Evolutionary conservation across 2,329 filamentous ascomycete genomes (phyloP).

Genomic region (Pseudocercospora pini-densiflorae): DNA sequence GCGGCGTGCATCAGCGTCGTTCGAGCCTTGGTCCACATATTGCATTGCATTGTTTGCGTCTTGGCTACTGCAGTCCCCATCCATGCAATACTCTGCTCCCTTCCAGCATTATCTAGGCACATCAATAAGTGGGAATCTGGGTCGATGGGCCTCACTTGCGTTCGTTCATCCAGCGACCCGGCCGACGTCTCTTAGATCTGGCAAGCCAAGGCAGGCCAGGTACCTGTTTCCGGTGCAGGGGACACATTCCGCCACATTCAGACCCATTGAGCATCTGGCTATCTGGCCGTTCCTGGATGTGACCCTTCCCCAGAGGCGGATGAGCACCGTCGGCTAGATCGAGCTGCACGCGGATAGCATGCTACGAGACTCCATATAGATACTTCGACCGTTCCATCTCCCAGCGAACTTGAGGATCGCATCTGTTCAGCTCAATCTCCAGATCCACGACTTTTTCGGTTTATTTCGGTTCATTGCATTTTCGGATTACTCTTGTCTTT

Average conservation of each 20-base stretch:
- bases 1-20: slow-evolving; percentile 12
- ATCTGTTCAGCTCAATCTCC: slow-evolving; percentile 25
- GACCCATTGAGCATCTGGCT: slow-evolving; percentile 16
- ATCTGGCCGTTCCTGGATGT: slow-evolving; percentile 11
- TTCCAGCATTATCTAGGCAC: slow-evolving; percentile 19
- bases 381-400: slow-evolving; percentile 25
- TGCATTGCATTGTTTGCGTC: slow-evolving; percentile 17
- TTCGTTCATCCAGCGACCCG: slow-evolving; percentile 22
- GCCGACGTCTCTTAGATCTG: slow-evolving; percentile 8
- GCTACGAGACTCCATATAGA: slow-evolving; percentile 28
- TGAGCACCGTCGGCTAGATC: slow-evolving; percentile 8
- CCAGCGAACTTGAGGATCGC: slow-evolving; percentile 15
- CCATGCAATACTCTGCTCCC: slow-evolving; percentile 18
- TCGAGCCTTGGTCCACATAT: slow-evolving; percentile 19
- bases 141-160: slow-evolving; percentile 22
- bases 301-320: slow-evolving; percentile 11
- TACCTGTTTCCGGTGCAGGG: slow-evolving; percentile 21
- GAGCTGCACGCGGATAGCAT: slow-evolving; percentile 15
- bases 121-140: slow-evolving; percentile 23
- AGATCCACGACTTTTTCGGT: slow-evolving; percentile 18
- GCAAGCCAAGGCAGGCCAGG: slow-evolving; percentile 10
- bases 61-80: slow-evolving; percentile 19
- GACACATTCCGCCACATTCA: slow-evolving; percentile 16
- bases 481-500: slow-evolving; percentile 10
- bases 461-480: slow-evolving; percentile 19